phyloP scores from a whole-genome alignment of 2,329 filamentous ascomycete genomes.

The Fusarium setosum region DNA sequence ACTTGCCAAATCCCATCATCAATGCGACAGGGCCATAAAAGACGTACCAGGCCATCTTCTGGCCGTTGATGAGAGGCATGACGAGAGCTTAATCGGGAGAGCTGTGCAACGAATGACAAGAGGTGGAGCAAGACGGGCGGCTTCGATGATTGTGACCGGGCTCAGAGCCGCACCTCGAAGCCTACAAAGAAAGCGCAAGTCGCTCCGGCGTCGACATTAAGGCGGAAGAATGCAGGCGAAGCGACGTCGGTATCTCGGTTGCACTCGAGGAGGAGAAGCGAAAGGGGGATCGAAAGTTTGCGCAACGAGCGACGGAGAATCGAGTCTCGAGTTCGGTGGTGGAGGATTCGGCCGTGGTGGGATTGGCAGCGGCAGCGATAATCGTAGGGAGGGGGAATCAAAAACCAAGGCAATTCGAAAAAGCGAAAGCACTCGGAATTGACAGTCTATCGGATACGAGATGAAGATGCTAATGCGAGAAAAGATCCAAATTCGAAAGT shows the following conservation, averaged over 20 bases:
- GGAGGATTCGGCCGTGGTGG: background rate
- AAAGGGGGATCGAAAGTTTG: conserved; percentile 12
- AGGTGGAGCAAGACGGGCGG: conserved; percentile 21
- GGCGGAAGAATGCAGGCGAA: conserved; percentile 3
- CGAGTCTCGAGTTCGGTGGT: conserved; percentile 12
- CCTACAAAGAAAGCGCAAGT: conserved; percentile 19
- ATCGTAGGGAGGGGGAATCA: background rate
- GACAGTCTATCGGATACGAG: background rate
- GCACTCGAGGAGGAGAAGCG: conserved; percentile 8
- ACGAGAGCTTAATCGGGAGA: conserved; percentile 39
- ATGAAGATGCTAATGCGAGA: background rate
- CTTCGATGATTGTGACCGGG: conserved; percentile 16
- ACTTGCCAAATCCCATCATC: background rate
- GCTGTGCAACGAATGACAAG: conserved; percentile 28
- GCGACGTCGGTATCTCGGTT: conserved; percentile 14
- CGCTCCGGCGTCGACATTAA: conserved; percentile 31
- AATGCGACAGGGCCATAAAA: background rate
- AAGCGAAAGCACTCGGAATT: conserved; percentile 1
- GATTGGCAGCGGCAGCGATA: conserved; percentile 7
- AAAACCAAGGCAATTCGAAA: background rate
- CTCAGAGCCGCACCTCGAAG: conserved; percentile 33
- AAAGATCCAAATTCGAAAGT: background rate
- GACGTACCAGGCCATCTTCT: conserved; percentile 80
- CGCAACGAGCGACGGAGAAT: conserved; percentile 16
- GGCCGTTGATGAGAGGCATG: conserved; percentile 77